phyloP scores from a whole-genome alignment of 495 filamentous ascomycete genomes.

The Penicillium crystallinum region DNA sequence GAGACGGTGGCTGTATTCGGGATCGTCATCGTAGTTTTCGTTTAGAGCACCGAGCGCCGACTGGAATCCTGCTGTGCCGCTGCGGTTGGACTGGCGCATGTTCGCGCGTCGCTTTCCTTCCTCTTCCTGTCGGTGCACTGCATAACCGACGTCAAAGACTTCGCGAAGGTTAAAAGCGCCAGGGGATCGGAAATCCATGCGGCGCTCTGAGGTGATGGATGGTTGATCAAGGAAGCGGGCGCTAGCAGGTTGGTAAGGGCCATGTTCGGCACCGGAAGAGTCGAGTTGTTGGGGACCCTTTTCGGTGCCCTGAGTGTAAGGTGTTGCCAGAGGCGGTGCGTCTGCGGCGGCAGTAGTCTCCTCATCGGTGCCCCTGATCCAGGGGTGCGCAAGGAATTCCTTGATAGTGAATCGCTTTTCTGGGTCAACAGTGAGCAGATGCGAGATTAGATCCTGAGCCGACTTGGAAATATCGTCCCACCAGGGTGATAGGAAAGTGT shows the following conservation, averaged over 20 bases:
- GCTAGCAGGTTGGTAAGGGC: constrained; percentile 36
- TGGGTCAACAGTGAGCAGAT: constrained; percentile 88
- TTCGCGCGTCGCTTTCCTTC: constrained; percentile 86
- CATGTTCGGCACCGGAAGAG: constrained; percentile 33
- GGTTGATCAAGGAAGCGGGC: constrained; percentile 46
- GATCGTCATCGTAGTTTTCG: constrained; percentile 60
- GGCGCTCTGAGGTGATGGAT: constrained; percentile 52
- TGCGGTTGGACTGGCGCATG: constrained; percentile 65
- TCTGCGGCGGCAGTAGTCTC: constrained; percentile 66
- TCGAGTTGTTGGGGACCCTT: constrained; percentile 36
- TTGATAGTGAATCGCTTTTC: constrained; percentile 84
- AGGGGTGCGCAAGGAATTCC: constrained; percentile 87
- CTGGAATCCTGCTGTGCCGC: constrained; percentile 43
- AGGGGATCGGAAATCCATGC: constrained; percentile 92
- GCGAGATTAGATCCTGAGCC: constrained; percentile 89
- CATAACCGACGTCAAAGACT: constrained; percentile 95
- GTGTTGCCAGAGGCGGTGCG: constrained; percentile 72
- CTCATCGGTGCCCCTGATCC: constrained; percentile 79
- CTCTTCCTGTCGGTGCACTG: constrained; percentile 94
- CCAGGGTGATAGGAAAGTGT: constrained; percentile 97
- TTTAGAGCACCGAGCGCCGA: constrained; percentile 62
- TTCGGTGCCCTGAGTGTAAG: constrained; percentile 46
- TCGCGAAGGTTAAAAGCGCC: constrained; percentile 93
- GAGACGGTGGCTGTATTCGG: constrained; percentile 31
- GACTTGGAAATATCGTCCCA: constrained; percentile 98